Conservation (phyloP, 805 yeast genomes). For the Cyberlindnera lachancei region DNA sequence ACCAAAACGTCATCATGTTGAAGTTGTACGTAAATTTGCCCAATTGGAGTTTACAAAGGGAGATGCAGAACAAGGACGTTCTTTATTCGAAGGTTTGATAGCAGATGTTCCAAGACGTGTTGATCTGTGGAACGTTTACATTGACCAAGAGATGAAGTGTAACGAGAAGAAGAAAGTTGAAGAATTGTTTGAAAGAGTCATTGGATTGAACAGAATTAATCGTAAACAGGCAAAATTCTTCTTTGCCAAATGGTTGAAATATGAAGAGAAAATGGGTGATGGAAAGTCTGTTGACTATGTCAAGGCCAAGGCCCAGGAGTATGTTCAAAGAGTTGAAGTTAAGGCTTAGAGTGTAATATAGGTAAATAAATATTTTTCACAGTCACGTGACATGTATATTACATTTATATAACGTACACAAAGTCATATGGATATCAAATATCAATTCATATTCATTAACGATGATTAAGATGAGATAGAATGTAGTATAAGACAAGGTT, state of each 20-base stretch:
- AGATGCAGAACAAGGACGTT: constrained; percentile 90
- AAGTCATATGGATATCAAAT: no score
- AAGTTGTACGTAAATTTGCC: constrained; percentile 81
- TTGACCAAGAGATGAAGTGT: constrained; percentile 83
- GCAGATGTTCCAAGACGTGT: constrained; percentile 87
- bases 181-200: constrained; percentile 75
- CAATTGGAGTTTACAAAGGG: constrained; percentile 83
- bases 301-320: constrained; percentile 85
- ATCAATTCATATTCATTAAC: constrained; percentile 1
- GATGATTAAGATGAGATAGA: no score
- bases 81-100: constrained; percentile 85
- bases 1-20: constrained; percentile 68
- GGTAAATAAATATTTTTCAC: not conserved
- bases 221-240: constrained; percentile 91
- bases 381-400: no score
- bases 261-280: constrained; percentile 65
- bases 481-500: no score
- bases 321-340: constrained; percentile 35
- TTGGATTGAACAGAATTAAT: constrained; percentile 54
- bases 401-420: no score
- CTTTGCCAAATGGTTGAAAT: constrained; percentile 85
- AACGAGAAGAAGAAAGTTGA: constrained; percentile 63
- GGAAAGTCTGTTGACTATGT: constrained; percentile 71
- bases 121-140: constrained; percentile 91
- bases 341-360: not conserved